Evolutionary conservation across 1,139 yeast genomes (phyloP).

Genomic region (Blastobotrys ciferrii): DNA sequence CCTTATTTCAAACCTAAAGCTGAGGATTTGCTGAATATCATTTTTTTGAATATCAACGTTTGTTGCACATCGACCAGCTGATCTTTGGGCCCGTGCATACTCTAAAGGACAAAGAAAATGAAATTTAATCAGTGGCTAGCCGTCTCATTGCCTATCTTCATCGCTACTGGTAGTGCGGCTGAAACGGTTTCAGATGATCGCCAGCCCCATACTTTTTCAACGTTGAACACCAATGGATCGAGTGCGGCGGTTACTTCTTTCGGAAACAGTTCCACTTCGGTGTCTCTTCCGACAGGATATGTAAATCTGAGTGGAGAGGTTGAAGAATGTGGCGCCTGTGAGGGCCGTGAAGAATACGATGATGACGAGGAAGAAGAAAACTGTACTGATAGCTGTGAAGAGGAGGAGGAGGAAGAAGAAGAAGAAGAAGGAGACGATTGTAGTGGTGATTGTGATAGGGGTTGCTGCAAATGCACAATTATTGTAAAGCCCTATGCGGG

Average conservation of each 20-base stretch:
- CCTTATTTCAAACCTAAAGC: background rate
- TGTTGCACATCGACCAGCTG: background rate
- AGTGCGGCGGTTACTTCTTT: no score
- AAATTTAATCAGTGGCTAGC: background rate
- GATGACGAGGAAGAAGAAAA: background rate
- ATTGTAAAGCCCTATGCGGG: background rate
- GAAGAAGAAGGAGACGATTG: background rate
- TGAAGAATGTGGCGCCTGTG: background rate
- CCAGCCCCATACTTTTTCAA: conserved; percentile 3
- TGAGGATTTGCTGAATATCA: background rate
- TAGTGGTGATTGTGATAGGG: background rate
- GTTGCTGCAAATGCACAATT: background rate
- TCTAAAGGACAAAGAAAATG: background rate
- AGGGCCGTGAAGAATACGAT: background rate
- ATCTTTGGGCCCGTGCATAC: background rate
- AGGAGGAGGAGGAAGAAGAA: conserved; percentile 1
- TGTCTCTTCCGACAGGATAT: conserved; percentile 1
- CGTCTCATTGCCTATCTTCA: background rate
- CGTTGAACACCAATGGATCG: background rate
- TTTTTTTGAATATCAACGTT: background rate
- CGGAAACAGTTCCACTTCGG: no score
- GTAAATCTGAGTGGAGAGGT: background rate
- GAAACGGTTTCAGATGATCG: conserved; percentile 3
- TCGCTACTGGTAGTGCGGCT: background rate
- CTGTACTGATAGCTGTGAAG: conserved; percentile 3